Conservation (phyloP, 441 rosid genomes). For the Eruca vesicaria region DNA sequence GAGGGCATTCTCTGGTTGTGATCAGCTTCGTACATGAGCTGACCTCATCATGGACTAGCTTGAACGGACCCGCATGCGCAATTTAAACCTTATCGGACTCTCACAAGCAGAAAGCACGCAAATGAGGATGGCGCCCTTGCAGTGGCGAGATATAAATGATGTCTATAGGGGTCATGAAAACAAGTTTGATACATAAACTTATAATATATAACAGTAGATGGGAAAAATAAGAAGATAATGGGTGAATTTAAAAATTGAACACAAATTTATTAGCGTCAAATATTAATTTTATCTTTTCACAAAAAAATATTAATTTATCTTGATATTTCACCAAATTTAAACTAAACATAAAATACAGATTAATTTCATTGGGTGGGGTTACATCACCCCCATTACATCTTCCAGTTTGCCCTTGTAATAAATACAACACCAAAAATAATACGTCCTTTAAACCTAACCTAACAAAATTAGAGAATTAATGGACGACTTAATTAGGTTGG, state of each 20-base stretch:
- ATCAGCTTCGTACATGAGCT: conserved; percentile 52
- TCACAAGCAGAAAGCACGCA: not conserved
- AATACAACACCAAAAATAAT: not conserved
- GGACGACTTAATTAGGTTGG: conserved; percentile 9
- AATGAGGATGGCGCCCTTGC: conserved; percentile 16
- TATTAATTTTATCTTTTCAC: not conserved
- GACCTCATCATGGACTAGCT: conserved; percentile 43
- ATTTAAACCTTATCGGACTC: conserved; percentile 17
- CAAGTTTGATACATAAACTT: not conserved
- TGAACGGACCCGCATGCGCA: not conserved
- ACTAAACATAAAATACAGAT: not conserved
- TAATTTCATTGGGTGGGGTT: not conserved
- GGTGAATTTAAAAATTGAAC: not conserved
- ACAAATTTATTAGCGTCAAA: not conserved
- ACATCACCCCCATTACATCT: not conserved
- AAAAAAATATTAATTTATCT: too few species aligned
- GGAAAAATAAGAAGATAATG: not conserved
- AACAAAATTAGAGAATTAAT: not conserved
- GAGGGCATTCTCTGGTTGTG: conserved; percentile 46
- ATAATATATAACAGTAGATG: not conserved
- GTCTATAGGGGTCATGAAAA: not conserved
- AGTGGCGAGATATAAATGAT: not conserved
- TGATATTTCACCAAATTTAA: not conserved
- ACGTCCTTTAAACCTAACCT: not conserved
- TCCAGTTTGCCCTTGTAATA: not conserved